Evolutionary conservation across 2,329 filamentous ascomycete genomes (phyloP), one percentile per base, ranked within the genome.

Genomic region (Bretziella fagacearum): DNA sequence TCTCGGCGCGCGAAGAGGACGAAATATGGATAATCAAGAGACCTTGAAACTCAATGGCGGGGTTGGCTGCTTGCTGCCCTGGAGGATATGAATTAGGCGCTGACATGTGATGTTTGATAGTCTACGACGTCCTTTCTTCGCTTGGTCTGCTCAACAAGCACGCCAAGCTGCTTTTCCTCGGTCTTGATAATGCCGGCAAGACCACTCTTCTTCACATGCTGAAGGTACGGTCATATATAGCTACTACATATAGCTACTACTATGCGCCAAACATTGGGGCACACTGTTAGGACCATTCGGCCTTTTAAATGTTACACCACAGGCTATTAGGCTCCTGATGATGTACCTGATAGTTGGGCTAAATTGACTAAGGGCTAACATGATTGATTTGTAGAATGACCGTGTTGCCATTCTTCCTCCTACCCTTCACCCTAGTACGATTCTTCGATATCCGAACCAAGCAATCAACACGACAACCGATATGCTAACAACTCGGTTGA

Each of bases 121-220:
- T 93, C 67, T 93, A 84, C 74, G 84, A 93, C 69, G 70, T 93
- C 57, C 77, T 94, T 59, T 83, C 86, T 58, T 84, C 78, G 54
- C 74, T 94, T 53, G 86, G 86, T 57, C 73, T 94, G 59, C 71
- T 89, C 55, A 94, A 94, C 77, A 94, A 94, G 74, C 84, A 93
- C 65, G 86, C 85, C 59, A 94, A 94, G 75, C 76, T 94, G 51
- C 75, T 93, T 50, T 93, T 94, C 69, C 77, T 94, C 54, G 86
- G 86, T 56, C 79, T 94, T 53, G 86, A 93, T 64, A 93, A 93
- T 68, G 86, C 86, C 44, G 86, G 86, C 66, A 93, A 94, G 73
- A 94, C 86, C 46, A 93, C 86, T 37, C 70, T 94, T 56, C 69
- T 94, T 60, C 86, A 94, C 67, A 93, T 94, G 86, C 66, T 94